Percentiles rank a stretch among this genome's conserved stretches.
Conservation (phyloP, 352 stramenopile genomes). For the Pythium diclinum region DNA sequence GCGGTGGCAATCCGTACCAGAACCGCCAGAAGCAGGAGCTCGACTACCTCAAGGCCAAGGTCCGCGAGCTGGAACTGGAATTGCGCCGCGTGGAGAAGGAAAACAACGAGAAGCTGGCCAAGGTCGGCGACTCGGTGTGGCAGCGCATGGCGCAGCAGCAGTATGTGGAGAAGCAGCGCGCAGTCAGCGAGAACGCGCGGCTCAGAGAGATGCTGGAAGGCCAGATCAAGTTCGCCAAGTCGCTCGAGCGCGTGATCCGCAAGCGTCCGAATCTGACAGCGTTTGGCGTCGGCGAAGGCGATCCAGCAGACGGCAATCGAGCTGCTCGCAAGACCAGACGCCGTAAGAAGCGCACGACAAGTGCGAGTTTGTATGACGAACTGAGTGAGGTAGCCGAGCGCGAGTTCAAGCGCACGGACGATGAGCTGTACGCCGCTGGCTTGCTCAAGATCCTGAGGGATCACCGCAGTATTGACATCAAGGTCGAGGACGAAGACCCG, state of each 20-base stretch:
- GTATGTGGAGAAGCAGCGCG: conserved; percentile 32
- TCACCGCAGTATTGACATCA: conserved; percentile 27
- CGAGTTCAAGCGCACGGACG: conserved; percentile 26
- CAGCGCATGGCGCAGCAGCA: conserved; percentile 41
- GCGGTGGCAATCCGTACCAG: conserved; percentile 26
- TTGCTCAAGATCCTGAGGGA: conserved; percentile 23
- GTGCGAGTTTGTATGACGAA: conserved; percentile 24
- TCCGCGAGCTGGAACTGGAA: conserved; percentile 33
- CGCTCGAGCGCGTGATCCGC: conserved; percentile 35
- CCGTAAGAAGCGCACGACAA: conserved; percentile 7
- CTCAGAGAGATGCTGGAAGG: conserved; percentile 31
- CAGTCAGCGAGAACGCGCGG: conserved; percentile 35
- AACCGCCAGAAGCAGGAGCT: conserved; percentile 41
- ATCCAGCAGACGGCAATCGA: background rate
- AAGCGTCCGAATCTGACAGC: conserved; percentile 33
- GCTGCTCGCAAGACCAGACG: background rate
- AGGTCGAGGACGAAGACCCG: conserved; percentile 23
- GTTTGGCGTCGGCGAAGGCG: conserved; percentile 4
- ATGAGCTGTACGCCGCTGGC: conserved; percentile 19
- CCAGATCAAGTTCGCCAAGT: conserved; percentile 37
- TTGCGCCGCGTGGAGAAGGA: conserved; percentile 28
- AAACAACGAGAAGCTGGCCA: conserved; percentile 22
- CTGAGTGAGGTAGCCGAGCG: conserved; percentile 22
- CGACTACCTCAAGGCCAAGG: conserved; percentile 35
- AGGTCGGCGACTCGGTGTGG: conserved; percentile 30